phyloP scores from a whole-genome alignment of 768 basidiomycete genomes.

The Mycena alexandri region DNA sequence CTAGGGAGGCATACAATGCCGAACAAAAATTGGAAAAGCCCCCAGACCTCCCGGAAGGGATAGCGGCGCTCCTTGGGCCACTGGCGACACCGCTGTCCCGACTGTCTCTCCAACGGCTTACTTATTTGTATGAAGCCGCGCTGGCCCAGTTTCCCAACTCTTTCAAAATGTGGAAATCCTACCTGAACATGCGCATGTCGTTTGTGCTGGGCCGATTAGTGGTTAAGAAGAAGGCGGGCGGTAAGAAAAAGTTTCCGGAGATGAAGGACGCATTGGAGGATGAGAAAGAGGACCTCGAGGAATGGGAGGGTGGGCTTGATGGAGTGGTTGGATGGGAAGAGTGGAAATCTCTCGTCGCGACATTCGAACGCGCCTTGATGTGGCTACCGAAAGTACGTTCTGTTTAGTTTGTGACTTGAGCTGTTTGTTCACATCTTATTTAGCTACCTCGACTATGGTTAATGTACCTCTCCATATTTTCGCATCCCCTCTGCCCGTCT shows the following conservation, averaged over 20 bases:
- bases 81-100: conserved; percentile 81
- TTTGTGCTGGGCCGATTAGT: conserved; percentile 87
- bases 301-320: conserved; percentile 91
- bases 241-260: conserved; percentile 91
- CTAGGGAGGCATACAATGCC: conserved; percentile 73
- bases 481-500: conserved; percentile 90
- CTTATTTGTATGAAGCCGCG: conserved; percentile 95
- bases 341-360: conserved; percentile 90
- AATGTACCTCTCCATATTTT: conserved; percentile 91
- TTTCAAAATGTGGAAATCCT: conserved; percentile 97
- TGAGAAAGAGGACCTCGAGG: conserved; percentile 80
- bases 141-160: conserved; percentile 88
- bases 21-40: conserved; percentile 70
- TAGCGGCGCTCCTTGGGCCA: conserved; percentile 77
- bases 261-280: conserved; percentile 93
- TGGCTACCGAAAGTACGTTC: conserved; percentile 89
- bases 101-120: conserved; percentile 83
- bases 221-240: conserved; percentile 82
- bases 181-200: conserved; percentile 84
- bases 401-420: conserved; percentile 8
- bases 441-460: conserved; percentile 96
- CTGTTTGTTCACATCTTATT: conserved; percentile 22
- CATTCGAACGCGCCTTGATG: conserved; percentile 93
- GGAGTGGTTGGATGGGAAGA: conserved; percentile 95
- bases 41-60: conserved; percentile 61